phyloP scores from a whole-genome alignment of 495 filamentous ascomycete species.

The Copromyces sp. region DNA sequence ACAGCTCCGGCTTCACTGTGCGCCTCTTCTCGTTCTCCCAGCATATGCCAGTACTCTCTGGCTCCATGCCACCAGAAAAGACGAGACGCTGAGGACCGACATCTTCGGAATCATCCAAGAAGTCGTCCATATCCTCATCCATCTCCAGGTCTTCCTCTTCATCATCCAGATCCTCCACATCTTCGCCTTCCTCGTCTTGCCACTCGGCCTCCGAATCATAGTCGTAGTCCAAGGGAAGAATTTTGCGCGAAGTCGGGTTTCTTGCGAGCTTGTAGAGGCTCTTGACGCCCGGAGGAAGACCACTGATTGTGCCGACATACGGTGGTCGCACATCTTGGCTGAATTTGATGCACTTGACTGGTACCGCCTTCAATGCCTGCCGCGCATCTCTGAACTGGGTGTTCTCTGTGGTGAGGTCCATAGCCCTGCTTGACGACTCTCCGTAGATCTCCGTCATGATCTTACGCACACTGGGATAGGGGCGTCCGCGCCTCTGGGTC shows the following conservation, averaged over 20 bases:
- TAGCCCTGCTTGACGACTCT: slow-evolving; percentile 10
- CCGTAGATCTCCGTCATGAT: slow-evolving; percentile 44
- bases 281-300: slow-evolving; percentile 30
- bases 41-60: slow-evolving; percentile 64
- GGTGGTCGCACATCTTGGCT: slow-evolving; percentile 81
- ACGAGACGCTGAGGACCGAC: slow-evolving; percentile 31
- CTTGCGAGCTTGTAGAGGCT: slow-evolving; percentile 50
- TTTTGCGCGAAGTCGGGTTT: slow-evolving; percentile 51
- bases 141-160: slow-evolving; percentile 58
- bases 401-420: slow-evolving; percentile 30
- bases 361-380: slow-evolving; percentile 49
- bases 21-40: slow-evolving; percentile 55
- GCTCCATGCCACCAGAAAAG: slow-evolving; percentile 58
- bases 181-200: slow-evolving; percentile 51
- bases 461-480: slow-evolving; percentile 48
- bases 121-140: slow-evolving; percentile 62
- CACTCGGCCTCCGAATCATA: slow-evolving; percentile 97
- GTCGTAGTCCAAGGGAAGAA: slow-evolving; percentile 75
- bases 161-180: slow-evolving; percentile 54
- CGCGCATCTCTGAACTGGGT: slow-evolving; percentile 32
- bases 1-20: slow-evolving; percentile 31
- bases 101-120: slow-evolving; percentile 63
- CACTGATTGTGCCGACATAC: slow-evolving; percentile 78
- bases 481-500: slow-evolving; percentile 39
- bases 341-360: slow-evolving; percentile 74